Evolutionary conservation across 345 rosid species (phyloP), one percentile per base, ranked within the genome.

Genomic region (Sisymbrium altissimum): DNA sequence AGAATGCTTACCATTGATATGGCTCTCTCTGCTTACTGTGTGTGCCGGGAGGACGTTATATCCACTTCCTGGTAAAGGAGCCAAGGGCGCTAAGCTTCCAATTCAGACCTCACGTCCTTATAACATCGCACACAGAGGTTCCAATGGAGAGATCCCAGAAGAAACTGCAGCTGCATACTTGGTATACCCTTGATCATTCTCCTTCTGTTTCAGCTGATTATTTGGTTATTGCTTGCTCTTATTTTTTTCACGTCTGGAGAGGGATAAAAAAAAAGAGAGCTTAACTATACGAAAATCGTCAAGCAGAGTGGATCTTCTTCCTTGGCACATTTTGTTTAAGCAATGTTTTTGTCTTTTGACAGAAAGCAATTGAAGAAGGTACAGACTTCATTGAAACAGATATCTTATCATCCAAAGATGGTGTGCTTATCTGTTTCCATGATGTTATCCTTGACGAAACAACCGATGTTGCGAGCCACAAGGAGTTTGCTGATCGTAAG

Each of bases 351-450:
- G 7, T 0, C 36, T 74, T 64, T 63, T 85, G 75, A 64, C 74
- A 90, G 99, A 95, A 86, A 83, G 99, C 98, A 53, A 90, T 95
- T 68, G 93, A 90, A 80, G 99, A 95, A 64, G 99, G 97, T 50
- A 72, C 99, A 73, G 97, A 92, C 79, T 95, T 92, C 76, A 95
- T 92, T 58, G 99, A 95, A 84, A 83, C 93, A 21, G 97, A 95
- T 82, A 87, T 92, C 50, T 73, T 90, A 23, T 76, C 97, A 69
- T 81, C 97, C 60, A 95, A 88, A 83, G 99, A 92, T 77, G 96
- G 97, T 67, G 79, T 74, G 38, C 97, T 92, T 46, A 84, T 95
- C 59, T 92, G 97, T 82, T 75, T 79, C 69, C 99, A 89, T 72
- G 97, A 95, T 64, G 84, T 85, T 21, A 72, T 55, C 52, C 93